Conservation (phyloP, 139 green algal species). For the Micractinium sp. region DNA sequence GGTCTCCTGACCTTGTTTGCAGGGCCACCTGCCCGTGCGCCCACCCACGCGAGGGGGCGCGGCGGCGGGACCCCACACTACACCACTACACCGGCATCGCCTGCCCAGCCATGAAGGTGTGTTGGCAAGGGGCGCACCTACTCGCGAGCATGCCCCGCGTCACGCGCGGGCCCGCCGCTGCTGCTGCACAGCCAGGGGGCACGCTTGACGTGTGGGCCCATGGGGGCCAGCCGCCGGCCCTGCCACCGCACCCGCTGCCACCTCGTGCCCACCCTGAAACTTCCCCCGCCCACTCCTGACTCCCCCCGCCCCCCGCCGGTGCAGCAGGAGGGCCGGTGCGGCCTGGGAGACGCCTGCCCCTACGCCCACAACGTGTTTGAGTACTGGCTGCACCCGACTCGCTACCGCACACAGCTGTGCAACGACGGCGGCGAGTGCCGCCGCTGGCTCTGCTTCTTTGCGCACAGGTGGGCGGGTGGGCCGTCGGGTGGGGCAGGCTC, state of each 20-base stretch:
- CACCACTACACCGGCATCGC: slow-evolving; percentile 85
- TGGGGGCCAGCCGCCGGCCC: no score
- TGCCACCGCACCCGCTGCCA: no score
- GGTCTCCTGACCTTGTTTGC: no score
- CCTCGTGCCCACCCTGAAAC: background rate
- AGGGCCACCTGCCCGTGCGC: slow-evolving; percentile 81
- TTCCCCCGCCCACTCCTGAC: no score
- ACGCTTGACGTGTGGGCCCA: no score
- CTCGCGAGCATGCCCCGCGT: no score
- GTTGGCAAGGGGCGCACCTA: no score
- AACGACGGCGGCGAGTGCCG: slow-evolving; percentile 77
- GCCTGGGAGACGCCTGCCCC: slow-evolving; percentile 68
- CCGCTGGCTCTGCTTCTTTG: slow-evolving; percentile 91
- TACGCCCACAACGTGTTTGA: slow-evolving; percentile 90
- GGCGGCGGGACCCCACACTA: slow-evolving; percentile 66
- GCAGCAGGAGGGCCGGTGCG: slow-evolving; percentile 39
- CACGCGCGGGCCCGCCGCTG: no score
- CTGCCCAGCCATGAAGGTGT: slow-evolving; percentile 89
- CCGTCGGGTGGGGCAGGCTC: no score
- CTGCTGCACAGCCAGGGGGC: no score
- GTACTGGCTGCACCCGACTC: slow-evolving; percentile 86
- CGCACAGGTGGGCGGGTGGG: slow-evolving; percentile 55
- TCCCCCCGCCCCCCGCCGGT: background rate
- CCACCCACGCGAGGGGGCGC: slow-evolving; percentile 88
- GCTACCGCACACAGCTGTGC: slow-evolving; percentile 89